phyloP scores from a whole-genome alignment of 2,329 filamentous ascomycete species.

The Arthrinium puccinioides region DNA sequence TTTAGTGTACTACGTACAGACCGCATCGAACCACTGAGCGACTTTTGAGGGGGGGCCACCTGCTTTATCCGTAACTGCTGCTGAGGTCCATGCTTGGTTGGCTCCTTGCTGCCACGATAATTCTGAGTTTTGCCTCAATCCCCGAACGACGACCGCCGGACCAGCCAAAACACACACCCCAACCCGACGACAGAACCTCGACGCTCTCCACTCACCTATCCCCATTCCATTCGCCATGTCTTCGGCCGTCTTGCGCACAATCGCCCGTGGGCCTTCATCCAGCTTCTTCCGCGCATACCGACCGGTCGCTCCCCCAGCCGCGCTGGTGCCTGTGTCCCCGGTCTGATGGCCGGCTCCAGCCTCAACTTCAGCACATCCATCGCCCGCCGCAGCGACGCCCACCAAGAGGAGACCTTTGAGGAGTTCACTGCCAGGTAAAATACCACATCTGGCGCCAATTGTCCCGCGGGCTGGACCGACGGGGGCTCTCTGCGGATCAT shows the following conservation, averaged over 20 bases:
- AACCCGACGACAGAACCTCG: constrained; percentile 5
- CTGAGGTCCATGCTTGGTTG: no score
- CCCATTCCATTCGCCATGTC: constrained; percentile 49
- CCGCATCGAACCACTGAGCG: no score
- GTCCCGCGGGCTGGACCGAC: neutral
- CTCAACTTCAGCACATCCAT: constrained; percentile 57
- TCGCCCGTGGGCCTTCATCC: constrained; percentile 58
- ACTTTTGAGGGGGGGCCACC: no score
- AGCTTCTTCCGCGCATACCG: constrained; percentile 59
- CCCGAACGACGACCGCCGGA: constrained; percentile 2
- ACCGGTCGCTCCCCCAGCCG: constrained; percentile 46
- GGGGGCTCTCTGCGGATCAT: constrained; percentile 1
- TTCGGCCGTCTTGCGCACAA: constrained; percentile 63
- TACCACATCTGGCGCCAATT: constrained; percentile 8
- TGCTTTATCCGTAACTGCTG: no score
- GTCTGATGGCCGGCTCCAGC: constrained; percentile 40
- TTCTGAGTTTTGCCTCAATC: constrained; percentile 3
- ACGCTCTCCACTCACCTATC: constrained; percentile 6
- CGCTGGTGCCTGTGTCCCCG: constrained; percentile 42
- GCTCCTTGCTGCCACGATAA: constrained; percentile 4
- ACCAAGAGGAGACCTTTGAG: constrained; percentile 98
- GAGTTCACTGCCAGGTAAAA: constrained; percentile 94
- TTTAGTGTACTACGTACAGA: no score
- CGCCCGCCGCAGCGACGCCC: constrained; percentile 45
- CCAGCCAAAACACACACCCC: constrained; percentile 1